phyloP scores from a whole-genome alignment of 169 alveolate species.

The Theileria equi region DNA sequence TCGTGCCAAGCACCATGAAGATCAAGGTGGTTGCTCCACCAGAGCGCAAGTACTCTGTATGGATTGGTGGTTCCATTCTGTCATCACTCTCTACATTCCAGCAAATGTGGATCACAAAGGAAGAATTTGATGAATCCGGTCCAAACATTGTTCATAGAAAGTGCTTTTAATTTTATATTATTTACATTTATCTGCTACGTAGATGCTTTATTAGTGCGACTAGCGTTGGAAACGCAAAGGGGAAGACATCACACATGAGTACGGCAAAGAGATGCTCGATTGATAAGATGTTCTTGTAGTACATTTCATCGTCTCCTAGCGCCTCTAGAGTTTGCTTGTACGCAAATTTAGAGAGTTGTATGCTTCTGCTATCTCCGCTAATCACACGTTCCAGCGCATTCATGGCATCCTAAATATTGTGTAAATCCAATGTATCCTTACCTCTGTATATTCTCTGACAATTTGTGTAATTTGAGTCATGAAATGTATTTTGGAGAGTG shows the following conservation, averaged over 20 bases:
- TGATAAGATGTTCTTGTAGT: slow-evolving; percentile 46
- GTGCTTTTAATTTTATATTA: slow-evolving; percentile 88
- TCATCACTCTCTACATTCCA: slow-evolving; percentile 95
- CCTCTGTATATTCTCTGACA: neutral
- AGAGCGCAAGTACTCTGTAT: slow-evolving; percentile 96
- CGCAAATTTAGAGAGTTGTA: slow-evolving; percentile 46
- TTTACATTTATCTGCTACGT: too few species aligned
- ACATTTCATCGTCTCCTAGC: slow-evolving; percentile 53
- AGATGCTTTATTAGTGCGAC: slow-evolving; percentile 11
- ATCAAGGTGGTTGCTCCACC: slow-evolving; percentile 98
- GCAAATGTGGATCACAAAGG: slow-evolving; percentile 97
- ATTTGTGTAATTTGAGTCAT: neutral
- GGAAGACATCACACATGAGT: slow-evolving; percentile 59
- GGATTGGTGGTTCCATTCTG: slow-evolving; percentile 98
- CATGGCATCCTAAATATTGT: slow-evolving; percentile 11
- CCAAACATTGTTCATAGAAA: slow-evolving; percentile 97
- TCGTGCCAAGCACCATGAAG: slow-evolving; percentile 96
- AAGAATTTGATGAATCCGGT: slow-evolving; percentile 97
- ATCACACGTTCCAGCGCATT: slow-evolving; percentile 22
- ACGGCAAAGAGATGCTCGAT: slow-evolving; percentile 44
- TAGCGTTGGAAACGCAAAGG: slow-evolving; percentile 43
- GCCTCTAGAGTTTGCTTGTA: slow-evolving; percentile 58
- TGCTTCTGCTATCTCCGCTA: too few species aligned
- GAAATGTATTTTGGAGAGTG: slow-evolving; percentile 10
- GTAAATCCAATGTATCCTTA: neutral